Conservation (phyloP, 306 rosid species). For the Acacia confusa region DNA sequence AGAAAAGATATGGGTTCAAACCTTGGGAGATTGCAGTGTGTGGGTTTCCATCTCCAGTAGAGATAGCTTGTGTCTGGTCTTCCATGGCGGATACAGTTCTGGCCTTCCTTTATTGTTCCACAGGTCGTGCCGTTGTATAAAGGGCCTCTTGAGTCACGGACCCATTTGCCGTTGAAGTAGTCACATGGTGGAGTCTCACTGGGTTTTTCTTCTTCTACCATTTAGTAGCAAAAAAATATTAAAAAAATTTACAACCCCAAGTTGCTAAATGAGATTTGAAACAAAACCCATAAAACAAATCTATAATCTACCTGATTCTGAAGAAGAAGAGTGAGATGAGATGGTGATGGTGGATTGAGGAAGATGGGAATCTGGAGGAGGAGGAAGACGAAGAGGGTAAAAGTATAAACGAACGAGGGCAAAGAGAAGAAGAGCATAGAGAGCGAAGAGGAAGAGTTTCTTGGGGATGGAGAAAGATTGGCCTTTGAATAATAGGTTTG, state of each 20-base stretch:
- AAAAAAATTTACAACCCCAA: constrained; percentile 6
- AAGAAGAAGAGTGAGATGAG: constrained; percentile 27
- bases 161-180: constrained; percentile 74
- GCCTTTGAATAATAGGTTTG: constrained; percentile 53
- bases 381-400: constrained; percentile 51
- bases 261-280: constrained; percentile 17
- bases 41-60: constrained; percentile 85
- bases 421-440: constrained; percentile 66
- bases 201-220: constrained; percentile 50
- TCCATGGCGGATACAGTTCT: constrained; percentile 77
- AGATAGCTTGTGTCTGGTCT: constrained; percentile 69
- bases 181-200: constrained; percentile 54
- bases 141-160: constrained; percentile 61
- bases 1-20: constrained; percentile 75
- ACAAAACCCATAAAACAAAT: constrained; percentile 4
- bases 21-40: constrained; percentile 65
- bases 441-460: constrained; percentile 56
- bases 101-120: constrained; percentile 74
- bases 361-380: constrained; percentile 38
- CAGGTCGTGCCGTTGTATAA: constrained; percentile 83
- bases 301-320: constrained; percentile 30
- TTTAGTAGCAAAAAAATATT: constrained; percentile 15
- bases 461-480: constrained; percentile 36
- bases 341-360: constrained; percentile 35
- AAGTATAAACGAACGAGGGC: constrained; percentile 65